Evolutionary conservation across 1,284 basidiomycete genomes (phyloP), one percentile per base, ranked within the genome.

Genomic region (Austroboletus olivaceoglutinosus): DNA sequence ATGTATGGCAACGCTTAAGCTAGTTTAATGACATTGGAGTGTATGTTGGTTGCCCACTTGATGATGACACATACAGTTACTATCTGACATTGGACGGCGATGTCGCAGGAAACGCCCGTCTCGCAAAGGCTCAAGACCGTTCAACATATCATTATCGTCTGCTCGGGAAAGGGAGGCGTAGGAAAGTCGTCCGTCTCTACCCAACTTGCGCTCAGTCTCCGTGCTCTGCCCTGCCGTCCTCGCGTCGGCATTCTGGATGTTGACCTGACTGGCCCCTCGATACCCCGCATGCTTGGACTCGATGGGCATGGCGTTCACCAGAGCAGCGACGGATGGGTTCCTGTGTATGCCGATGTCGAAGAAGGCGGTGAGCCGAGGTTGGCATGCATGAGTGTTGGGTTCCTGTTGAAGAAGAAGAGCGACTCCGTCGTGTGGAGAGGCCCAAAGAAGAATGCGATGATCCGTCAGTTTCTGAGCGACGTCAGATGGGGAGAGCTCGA

Each of bases 381-480:
- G 49, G 89, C 87, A 7, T 94, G 93, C 65, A 99, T 99, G 97
- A 93, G 89, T 63, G 95, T 99, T 13, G 97, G 94, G 3, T 98
- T 99, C 68, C 72, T 99, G 61, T 72, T 99, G 54, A 91, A 91
- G 71, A 87, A 86, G 62, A 87, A 86, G 62, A 90, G 90, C 46
- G 95, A 98, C 66, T 91, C 88, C 15, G 93, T 99, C 33, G 92
- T 99, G 0, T 99, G 97, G 97, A 76, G 97, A 59, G 97, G 97
- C 0, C 97, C 97, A 31, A 99, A 99, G 81, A 99, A 99, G 81
- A 98, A 98, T 63, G 97, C 93, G 43, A 99, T 99, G 97, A 98
- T 99, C 63, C 78, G 94, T 61, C 97, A 99, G 74, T 99, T 99
- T 67, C 71, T 99, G 66, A 86, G 86, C 60, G 95, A 99, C 63